Percentiles rank a stretch among this genome's conserved stretches.
Conservation (phyloP, 176 grass and related monocot species). For the Secale cereale region DNA sequence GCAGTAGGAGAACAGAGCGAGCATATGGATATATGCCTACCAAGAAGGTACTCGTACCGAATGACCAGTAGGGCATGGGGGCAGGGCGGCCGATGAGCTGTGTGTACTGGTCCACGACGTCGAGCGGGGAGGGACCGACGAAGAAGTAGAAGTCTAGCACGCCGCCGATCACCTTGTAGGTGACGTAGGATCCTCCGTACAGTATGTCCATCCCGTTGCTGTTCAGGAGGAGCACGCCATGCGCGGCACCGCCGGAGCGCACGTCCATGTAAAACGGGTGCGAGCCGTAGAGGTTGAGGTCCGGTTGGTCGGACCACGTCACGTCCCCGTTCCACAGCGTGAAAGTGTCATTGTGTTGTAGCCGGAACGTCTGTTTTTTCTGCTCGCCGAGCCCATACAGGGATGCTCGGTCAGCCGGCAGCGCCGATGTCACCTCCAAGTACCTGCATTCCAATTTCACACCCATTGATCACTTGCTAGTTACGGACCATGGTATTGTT, state of each 20-base stretch:
- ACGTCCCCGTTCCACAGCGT: constrained; percentile 86
- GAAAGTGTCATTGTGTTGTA: constrained; percentile 55
- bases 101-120: constrained; percentile 82
- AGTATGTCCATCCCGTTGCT: constrained; percentile 91
- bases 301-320: background rate
- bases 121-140: constrained; percentile 52
- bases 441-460: constrained; percentile 23
- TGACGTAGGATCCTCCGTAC: constrained; percentile 63
- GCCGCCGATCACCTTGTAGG: constrained; percentile 90
- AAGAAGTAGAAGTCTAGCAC: constrained; percentile 94
- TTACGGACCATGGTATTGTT: background rate
- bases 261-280: constrained; percentile 96
- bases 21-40: background rate
- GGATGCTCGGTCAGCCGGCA: constrained; percentile 39
- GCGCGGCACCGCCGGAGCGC: constrained; percentile 35
- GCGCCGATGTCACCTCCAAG: constrained; percentile 63
- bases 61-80: constrained; percentile 93
- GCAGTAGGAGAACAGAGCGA: background rate
- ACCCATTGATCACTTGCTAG: too few species aligned
- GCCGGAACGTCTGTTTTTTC: constrained; percentile 63
- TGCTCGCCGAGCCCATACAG: constrained; percentile 89
- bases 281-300: constrained; percentile 83
- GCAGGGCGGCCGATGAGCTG: constrained; percentile 66
- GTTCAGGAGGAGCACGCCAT: constrained; percentile 83
- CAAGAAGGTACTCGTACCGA: constrained; percentile 8